phyloP scores from a whole-genome alignment of 345 rosid genomes.

The Cardamine chenopodiifolia region DNA sequence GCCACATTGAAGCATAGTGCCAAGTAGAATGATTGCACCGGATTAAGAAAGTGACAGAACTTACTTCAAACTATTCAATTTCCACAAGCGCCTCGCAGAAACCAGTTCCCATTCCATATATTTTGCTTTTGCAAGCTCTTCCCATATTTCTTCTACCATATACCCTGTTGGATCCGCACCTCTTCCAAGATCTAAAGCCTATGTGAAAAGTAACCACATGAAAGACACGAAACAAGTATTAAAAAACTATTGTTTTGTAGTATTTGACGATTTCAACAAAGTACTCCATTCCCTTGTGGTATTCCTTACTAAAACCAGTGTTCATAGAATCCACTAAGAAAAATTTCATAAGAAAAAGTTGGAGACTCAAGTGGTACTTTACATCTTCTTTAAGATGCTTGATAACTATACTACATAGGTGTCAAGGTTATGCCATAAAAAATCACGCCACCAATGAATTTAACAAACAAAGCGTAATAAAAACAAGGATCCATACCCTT shows the following conservation, averaged over 20 bases:
- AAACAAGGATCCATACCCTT: conserved; percentile 53
- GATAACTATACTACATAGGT: conserved; percentile 7
- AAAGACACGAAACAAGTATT: not conserved
- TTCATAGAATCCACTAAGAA: not conserved
- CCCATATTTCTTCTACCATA: conserved; percentile 90
- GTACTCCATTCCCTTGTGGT: not conserved
- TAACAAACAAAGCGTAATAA: not conserved
- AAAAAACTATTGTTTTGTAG: not conserved
- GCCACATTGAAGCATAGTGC: not conserved
- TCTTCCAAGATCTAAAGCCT: conserved; percentile 92
- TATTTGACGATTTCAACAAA: not conserved
- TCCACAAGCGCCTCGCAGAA: conserved; percentile 72
- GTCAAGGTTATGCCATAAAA: not conserved
- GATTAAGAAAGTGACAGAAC: conserved; percentile 39
- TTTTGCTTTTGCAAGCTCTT: conserved; percentile 84
- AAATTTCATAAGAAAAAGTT: conserved; percentile 2
- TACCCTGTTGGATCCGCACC: conserved; percentile 63
- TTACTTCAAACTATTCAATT: conserved; percentile 81
- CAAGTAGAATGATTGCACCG: not conserved
- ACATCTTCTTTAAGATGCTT: not conserved
- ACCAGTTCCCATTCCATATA: conserved; percentile 75
- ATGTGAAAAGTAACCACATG: not conserved
- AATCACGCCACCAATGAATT: not conserved
- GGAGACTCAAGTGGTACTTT: not conserved
- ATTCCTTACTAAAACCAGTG: not conserved